A percentile compares a stretch with the other conserved stretches of the same genome.
Evolutionary conservation across 2,329 filamentous ascomycete genomes (phyloP).

Genomic region (Claviceps monticola): DNA sequence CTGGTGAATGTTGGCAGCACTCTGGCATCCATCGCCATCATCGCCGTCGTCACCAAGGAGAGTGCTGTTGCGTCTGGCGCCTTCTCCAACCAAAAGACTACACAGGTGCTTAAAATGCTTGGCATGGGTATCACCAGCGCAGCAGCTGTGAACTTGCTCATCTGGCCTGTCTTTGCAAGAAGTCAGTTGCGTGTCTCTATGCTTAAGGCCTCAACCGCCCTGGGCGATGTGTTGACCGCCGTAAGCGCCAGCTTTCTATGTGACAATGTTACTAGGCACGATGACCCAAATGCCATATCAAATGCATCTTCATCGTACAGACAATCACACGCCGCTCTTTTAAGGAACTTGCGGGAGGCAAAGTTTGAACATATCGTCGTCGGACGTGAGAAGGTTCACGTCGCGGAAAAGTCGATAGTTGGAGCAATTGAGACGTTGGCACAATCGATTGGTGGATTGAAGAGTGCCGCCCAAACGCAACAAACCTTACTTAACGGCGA

Average conservation of each 20-base stretch:
- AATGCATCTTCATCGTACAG: slow-evolving; percentile 33
- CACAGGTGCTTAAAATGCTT: slow-evolving; percentile 56
- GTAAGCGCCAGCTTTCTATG: slow-evolving; percentile 72
- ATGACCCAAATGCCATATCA: slow-evolving; percentile 3
- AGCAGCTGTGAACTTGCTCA: slow-evolving; percentile 53
- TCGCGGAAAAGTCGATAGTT: slow-evolving; percentile 60
- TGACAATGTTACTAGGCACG: slow-evolving; percentile 26
- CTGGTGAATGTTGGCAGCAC: slow-evolving; percentile 72
- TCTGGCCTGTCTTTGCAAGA: slow-evolving; percentile 65
- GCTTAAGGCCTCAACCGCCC: slow-evolving; percentile 54
- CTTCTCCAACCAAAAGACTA: slow-evolving; percentile 48
- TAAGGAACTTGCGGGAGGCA: slow-evolving; percentile 64
- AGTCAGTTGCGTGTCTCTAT: slow-evolving; percentile 56
- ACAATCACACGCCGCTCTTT: slow-evolving; percentile 31
- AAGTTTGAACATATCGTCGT: slow-evolving; percentile 73
- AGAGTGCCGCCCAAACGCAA: slow-evolving; percentile 75
- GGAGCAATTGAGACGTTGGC: slow-evolving; percentile 69
- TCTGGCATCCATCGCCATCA: slow-evolving; percentile 68
- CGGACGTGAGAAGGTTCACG: slow-evolving; percentile 63
- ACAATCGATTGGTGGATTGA: slow-evolving; percentile 73
- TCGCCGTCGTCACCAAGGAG: slow-evolving; percentile 76
- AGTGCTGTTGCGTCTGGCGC: slow-evolving; percentile 64
- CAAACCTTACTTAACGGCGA: slow-evolving; percentile 54
- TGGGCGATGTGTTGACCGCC: slow-evolving; percentile 64
- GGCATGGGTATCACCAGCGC: slow-evolving; percentile 60